Evolutionary conservation across 768 basidiomycete genomes (phyloP).

Genomic region (Boletus rex-veris): DNA sequence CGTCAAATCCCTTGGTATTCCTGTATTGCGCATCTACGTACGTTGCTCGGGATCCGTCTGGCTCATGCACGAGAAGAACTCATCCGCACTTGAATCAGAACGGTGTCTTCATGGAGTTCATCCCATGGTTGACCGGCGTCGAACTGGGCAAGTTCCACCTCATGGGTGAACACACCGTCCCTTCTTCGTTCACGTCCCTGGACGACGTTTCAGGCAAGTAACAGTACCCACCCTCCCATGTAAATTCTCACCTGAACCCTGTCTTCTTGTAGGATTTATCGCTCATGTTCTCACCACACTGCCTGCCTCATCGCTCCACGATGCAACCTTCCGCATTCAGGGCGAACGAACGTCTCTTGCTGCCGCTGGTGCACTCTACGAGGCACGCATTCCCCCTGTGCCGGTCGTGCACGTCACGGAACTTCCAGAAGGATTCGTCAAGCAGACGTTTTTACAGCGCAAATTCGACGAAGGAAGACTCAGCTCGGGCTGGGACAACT

Average conservation of each 20-base stretch:
- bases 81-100: constrained; percentile 18
- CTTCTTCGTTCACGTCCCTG: constrained; percentile 31
- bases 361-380: constrained; percentile 29
- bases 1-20: constrained; percentile 28
- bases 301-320: constrained; percentile 21
- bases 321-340: constrained; percentile 35
- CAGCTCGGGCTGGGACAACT: constrained; percentile 36
- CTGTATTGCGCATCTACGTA: constrained; percentile 33
- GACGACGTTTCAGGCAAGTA: constrained; percentile 34
- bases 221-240: neutral
- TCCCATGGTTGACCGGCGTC: constrained; percentile 30
- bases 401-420: constrained; percentile 22
- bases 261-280: constrained; percentile 30
- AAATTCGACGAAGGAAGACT: constrained; percentile 28
- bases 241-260: constrained; percentile 1
- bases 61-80: neutral
- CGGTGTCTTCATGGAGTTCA: constrained; percentile 33
- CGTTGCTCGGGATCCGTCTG: neutral
- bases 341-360: constrained; percentile 32
- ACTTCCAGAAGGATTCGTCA: constrained; percentile 29
- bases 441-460: constrained; percentile 30
- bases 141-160: constrained; percentile 30
- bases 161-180: constrained; percentile 31
- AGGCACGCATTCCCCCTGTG: constrained; percentile 16
- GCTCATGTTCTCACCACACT: constrained; percentile 34